A percentile compares a stretch with the other conserved stretches of the same genome.
Conservation (phyloP, 106 monocot genomes). For the Vanilla planifolia region DNA sequence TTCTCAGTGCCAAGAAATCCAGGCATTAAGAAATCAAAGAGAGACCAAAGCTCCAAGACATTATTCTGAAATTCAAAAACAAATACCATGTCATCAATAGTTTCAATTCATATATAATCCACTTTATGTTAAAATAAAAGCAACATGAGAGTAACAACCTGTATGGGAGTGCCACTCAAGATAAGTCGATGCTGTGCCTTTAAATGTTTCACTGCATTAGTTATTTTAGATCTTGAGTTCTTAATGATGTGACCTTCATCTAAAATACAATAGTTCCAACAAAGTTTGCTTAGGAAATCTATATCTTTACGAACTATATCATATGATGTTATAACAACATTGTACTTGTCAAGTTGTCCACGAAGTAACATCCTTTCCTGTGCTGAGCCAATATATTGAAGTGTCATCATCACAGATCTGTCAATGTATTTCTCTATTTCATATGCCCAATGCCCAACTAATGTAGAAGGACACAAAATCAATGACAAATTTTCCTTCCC, state of each 20-base stretch:
- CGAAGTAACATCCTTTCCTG: conserved; percentile 66
- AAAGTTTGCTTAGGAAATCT: conserved; percentile 63
- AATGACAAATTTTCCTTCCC: conserved; percentile 46
- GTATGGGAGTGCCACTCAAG: conserved; percentile 96
- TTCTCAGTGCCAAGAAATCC: conserved; percentile 97
- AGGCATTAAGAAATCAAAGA: conserved; percentile 98
- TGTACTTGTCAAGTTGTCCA: conserved; percentile 53
- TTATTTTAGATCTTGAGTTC: conserved; percentile 91
- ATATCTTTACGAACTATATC: conserved; percentile 96
- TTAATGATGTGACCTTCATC: conserved; percentile 99
- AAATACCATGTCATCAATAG: not conserved
- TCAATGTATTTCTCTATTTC: conserved; percentile 95
- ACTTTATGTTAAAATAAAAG: not conserved
- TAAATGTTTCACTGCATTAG: conserved; percentile 77
- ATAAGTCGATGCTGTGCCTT: conserved; percentile 95
- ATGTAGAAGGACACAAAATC: conserved; percentile 89
- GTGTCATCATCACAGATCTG: conserved; percentile 53
- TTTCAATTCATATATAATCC: not conserved
- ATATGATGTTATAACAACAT: conserved; percentile 93
- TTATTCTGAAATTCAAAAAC: conserved; percentile 73
- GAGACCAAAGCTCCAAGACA: conserved; percentile 98
- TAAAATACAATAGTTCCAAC: conserved; percentile 94
- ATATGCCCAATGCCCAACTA: conserved; percentile 98
- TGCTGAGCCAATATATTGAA: conserved; percentile 80
- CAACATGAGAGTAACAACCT: conserved; percentile 31